Evolutionary conservation across 148 eudicot species (phyloP), one percentile per base, ranked within the genome.

Genomic region (Amaranthus palmeri): DNA sequence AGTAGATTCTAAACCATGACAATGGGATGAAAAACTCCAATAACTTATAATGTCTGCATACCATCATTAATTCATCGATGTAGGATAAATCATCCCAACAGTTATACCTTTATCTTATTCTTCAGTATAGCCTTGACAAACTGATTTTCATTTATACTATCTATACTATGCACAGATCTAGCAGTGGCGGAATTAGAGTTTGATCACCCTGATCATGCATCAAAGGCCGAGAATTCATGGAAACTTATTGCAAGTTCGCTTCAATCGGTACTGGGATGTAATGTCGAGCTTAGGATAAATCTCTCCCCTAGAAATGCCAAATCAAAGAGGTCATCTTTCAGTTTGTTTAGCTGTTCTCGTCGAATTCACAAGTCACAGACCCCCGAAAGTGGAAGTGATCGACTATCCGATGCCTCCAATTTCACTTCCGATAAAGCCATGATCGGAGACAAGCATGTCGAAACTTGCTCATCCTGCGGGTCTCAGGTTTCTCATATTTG

Each of bases 171-270:
- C 18, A 46, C 76, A 96, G 97, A 92, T 77, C 48, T 87, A 48
- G 93, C 95, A 44, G 84, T 92, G 70, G 97, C 85, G 42, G 90
- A 90, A 71, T 62, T 96, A 81, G 93, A 88, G 69, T 96, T 96
- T 71, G 82, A 65, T 70, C 83, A 80, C 55, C 85, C 89, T 3
- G 81, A 83, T 74, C 73, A 86, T 61, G 96, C 86, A 54, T 76
- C 86, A 5, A 96, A 90, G 81, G 99, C 96, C n/a, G 99, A 96
- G 76, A 92, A 85, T 73, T 92, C 93, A 55, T 92, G 97, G 97
- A 90, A 92, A 82, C 53, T 72, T 67, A 90, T 96, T 17, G 99
- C 97, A 57, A 80, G 83, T 74, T 77, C 92, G 46, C 89, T 96
- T 80, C 97, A 92, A 54, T 71, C 82, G 15, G 76, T 79, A 36